These are phyloP conservation scores for Penstemon eatonii DNA, from an alignment of 257 asterid genomes.

Conservation along the genomic window DNA sequence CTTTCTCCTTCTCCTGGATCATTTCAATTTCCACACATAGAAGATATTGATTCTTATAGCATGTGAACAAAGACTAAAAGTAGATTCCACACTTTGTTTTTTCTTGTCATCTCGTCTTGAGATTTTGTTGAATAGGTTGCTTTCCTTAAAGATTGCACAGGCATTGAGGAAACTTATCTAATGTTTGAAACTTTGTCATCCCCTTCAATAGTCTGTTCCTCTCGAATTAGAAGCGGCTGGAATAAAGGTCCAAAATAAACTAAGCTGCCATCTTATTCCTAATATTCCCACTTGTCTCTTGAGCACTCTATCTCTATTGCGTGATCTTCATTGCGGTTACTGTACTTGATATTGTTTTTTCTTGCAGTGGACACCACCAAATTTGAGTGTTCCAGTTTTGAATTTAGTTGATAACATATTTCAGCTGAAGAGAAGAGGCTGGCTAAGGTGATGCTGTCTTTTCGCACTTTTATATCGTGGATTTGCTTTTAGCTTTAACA, in stretches of 20 bases:
- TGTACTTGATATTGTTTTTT: constrained; percentile 25
- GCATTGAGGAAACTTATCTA: constrained; percentile 13
- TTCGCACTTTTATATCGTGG: constrained; percentile 13
- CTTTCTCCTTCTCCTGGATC: not conserved
- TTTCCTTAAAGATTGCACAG: not conserved
- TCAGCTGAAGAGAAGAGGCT: constrained; percentile 97
- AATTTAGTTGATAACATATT: constrained; percentile 91
- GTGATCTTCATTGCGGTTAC: constrained; percentile 28
- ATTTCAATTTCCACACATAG: not conserved
- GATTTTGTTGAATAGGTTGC: not conserved
- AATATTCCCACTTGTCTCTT: constrained; percentile 15
- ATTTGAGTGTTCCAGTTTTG: constrained; percentile 84
- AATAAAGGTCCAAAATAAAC: not conserved
- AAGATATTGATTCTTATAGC: not conserved
- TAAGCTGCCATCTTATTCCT: not conserved
- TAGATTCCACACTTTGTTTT: not conserved
- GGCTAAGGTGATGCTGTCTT: constrained; percentile 75
- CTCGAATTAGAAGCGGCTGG: constrained; percentile 19
- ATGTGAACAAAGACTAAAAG: not conserved
- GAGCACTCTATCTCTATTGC: constrained; percentile 11
- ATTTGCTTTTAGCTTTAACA: constrained; percentile 19
- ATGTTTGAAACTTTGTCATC: constrained; percentile 20
- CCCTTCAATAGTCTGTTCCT: constrained; percentile 23
- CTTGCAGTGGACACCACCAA: constrained; percentile 98
- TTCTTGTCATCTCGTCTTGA: not conserved